These are phyloP conservation scores for Phytophthora pseudosyringae DNA, from an alignment of 352 stramenopile genomes.

Conservation along the genomic window DNA sequence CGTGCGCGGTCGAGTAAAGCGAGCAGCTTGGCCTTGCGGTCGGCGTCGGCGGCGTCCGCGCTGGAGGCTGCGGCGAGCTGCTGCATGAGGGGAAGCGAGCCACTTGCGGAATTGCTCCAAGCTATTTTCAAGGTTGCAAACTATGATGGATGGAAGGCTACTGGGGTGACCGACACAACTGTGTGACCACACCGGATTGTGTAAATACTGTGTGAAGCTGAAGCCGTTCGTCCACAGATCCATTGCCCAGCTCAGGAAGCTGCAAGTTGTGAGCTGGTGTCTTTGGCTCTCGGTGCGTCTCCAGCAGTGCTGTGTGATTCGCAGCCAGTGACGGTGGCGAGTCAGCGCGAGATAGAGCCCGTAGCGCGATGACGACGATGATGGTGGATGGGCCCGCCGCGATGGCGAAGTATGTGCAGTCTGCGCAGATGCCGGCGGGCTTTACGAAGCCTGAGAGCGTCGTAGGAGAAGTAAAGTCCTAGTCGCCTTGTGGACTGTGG, in stretches of 20 bases:
- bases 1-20: slow-evolving; percentile 53
- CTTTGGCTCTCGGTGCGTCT: too few species aligned
- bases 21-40: slow-evolving; percentile 40
- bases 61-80: background rate
- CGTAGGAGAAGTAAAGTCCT: too few species aligned
- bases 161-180: background rate
- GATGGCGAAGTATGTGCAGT: too few species aligned
- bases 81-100: slow-evolving; percentile 21
- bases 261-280: too few species aligned
- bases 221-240: slow-evolving; percentile 7
- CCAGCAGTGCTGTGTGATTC: background rate
- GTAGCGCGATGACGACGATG: too few species aligned
- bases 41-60: slow-evolving; percentile 10
- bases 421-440: too few species aligned
- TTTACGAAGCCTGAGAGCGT: too few species aligned
- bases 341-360: background rate
- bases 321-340: background rate
- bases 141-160: slow-evolving; percentile 1
- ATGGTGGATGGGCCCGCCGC: too few species aligned
- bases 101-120: background rate
- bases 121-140: too few species aligned
- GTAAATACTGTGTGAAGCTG: background rate
- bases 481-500: too few species aligned
- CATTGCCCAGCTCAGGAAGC: background rate
- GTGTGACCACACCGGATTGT: background rate